Evolutionary conservation across 2,329 filamentous ascomycete genomes (phyloP).

Genomic region (Botrytis pseudocinerea): DNA sequence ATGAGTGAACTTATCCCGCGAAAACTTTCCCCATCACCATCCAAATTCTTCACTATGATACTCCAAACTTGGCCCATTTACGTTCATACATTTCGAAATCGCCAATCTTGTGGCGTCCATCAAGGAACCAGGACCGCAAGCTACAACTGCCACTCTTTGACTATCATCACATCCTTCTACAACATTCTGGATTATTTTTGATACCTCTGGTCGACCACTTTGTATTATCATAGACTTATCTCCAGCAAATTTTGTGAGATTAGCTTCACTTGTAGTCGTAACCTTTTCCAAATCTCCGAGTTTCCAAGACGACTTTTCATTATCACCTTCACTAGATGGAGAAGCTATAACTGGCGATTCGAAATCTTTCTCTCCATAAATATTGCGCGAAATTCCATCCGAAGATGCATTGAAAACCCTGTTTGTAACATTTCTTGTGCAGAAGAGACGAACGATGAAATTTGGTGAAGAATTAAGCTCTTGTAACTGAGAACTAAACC

Average conservation of each 20-base stretch:
- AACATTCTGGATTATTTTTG: slow-evolving; percentile 43
- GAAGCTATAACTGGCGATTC: not conserved
- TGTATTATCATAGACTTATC: slow-evolving; percentile 19
- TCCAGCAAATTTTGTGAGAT: not conserved
- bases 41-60: slow-evolving; percentile 49
- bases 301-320: not conserved
- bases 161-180: slow-evolving; percentile 41
- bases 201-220: slow-evolving; percentile 47
- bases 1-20: not conserved
- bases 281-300: not conserved
- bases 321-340: not conserved
- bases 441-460: slow-evolving; percentile 39
- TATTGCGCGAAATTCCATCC: not conserved
- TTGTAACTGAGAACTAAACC: slow-evolving; percentile 36
- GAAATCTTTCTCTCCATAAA: not conserved
- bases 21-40: slow-evolving; percentile 28
- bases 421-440: slow-evolving; percentile 29
- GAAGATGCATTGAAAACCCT: not conserved
- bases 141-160: slow-evolving; percentile 49
- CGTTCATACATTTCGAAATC: slow-evolving; percentile 47
- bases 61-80: slow-evolving; percentile 51
- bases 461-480: slow-evolving; percentile 36
- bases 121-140: slow-evolving; percentile 50
- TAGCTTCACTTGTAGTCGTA: not conserved
- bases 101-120: slow-evolving; percentile 49